Percentiles rank a stretch among this genome's conserved stretches.
These are phyloP conservation scores for Phaseolus lunatus DNA, from an alignment of 306 rosid species.

Conservation along the genomic window DNA sequence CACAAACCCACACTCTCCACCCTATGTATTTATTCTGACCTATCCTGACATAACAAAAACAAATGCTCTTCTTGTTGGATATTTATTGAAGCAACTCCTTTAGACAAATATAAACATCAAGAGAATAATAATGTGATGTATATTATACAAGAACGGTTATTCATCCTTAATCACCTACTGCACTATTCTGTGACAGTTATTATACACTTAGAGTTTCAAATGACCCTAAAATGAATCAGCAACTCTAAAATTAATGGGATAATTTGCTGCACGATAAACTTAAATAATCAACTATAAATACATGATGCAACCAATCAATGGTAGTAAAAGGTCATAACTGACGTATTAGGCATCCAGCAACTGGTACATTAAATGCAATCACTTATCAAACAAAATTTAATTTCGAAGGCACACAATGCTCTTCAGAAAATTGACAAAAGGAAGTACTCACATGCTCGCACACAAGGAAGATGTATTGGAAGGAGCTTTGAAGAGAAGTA, in stretches of 20 bases:
- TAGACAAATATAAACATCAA: conserved; percentile 25
- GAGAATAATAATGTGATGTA: neutral
- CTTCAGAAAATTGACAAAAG: conserved; percentile 13
- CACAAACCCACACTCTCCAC: neutral
- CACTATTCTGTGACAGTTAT: neutral
- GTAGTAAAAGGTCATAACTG: too few species aligned
- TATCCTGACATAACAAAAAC: conserved; percentile 8
- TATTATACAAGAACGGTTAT: neutral
- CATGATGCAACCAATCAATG: neutral
- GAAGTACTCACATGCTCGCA: neutral
- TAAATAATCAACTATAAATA: conserved; percentile 10
- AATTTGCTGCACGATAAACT: neutral
- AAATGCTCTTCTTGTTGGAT: neutral
- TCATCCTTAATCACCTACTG: neutral
- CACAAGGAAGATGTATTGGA: conserved; percentile 12
- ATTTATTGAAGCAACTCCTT: conserved; percentile 6
- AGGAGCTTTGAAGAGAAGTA: conserved; percentile 3
- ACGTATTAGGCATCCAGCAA: neutral
- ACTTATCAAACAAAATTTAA: conserved; percentile 11
- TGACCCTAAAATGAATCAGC: conserved; percentile 3
- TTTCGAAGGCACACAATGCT: neutral
- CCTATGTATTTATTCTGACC: neutral
- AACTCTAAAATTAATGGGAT: conserved; percentile 19
- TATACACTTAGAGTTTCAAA: neutral
- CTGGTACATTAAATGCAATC: neutral